Base-by-base conservation (phyloP, 2,329 filamentous ascomycete species). In the Cercospora zeina region DNA sequence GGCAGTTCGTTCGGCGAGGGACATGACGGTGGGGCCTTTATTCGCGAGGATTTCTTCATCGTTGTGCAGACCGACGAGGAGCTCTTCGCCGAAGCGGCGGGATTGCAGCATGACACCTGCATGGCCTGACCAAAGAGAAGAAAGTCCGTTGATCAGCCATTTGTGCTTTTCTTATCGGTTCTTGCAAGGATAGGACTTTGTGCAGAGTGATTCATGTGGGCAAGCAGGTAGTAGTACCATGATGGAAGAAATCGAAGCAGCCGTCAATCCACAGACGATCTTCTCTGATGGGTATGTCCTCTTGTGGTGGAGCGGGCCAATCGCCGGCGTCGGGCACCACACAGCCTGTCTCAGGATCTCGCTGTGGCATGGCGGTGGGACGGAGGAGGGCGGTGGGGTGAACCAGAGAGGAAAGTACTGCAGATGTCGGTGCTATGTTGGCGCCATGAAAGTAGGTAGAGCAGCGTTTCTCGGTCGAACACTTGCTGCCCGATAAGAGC, bases 211-310 rank as follows among this genome's bases (percentile, higher is more conserved):
- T 51, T 30, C 24, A 30, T 30, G 27, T 51, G 21, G 39, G 47
- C 51, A 54, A 50, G 42, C 47, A 49, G 59, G 49, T 49, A 51
- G 59, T 30, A 33, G 58, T 69, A 69, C 67, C 95, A 76, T 97
- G 95, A 77, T 99, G 95, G 79, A 93, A 96, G 79, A 99, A 99
- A 81, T 99, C 95, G 80, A 97, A 99, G 82, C 95, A 99, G 66
- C 95, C 95, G 76, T 99, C 95, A 27, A 99, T 90, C 96, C 96
- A 99, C 72, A 99, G 90, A 68, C 93, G 87, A 71, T 90, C 87
- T 61, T 88, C 82, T 27, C 77, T 79, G 51, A 88, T 80, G 1
- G 79, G 73, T 45, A 84, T 74, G 71, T 86, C 83, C 42, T 86
- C 78, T 74, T 88, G 86, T 10, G 86, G 86, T 68, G 83, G 83